Conservation (phyloP, 2,329 filamentous ascomycete genomes). For the Venturia asperata region DNA sequence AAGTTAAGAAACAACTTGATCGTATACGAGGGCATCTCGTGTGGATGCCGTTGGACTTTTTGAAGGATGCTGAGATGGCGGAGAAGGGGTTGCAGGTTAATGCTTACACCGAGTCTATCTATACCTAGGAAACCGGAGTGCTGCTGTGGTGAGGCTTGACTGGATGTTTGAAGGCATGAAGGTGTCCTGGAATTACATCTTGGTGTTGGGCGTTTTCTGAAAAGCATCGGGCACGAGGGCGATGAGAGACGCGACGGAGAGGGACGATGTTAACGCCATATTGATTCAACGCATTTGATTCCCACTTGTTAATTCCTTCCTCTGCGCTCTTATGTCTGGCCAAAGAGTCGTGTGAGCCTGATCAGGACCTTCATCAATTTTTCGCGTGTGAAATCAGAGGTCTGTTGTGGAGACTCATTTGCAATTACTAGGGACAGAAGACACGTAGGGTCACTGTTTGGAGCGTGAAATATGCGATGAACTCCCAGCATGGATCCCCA, state of each 20-base stretch:
- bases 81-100: slow-evolving; percentile 85
- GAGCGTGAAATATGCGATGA: not conserved
- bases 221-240: not conserved
- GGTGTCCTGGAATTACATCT: not conserved
- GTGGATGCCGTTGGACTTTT: slow-evolving; percentile 88
- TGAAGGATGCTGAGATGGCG: slow-evolving; percentile 80
- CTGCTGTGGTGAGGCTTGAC: not conserved
- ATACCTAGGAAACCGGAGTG: slow-evolving; percentile 46
- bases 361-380: too few species aligned
- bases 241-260: not conserved
- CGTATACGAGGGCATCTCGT: slow-evolving; percentile 82
- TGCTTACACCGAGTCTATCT: slow-evolving; percentile 77
- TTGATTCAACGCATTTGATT: not conserved
- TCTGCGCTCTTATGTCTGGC: too few species aligned
- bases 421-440: too few species aligned
- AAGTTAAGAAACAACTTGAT: slow-evolving; percentile 69
- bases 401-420: too few species aligned
- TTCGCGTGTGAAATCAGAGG: too few species aligned
- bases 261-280: not conserved
- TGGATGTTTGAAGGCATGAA: not conserved
- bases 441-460: too few species aligned
- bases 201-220: not conserved
- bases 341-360: too few species aligned
- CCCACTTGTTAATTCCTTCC: not conserved
- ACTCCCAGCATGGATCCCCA: not conserved